Percentiles rank a stretch among this genome's conserved stretches.
Evolutionary conservation across 2,329 filamentous ascomycete genomes (phyloP).

Genomic region (Pyrenochaeta sp.): DNA sequence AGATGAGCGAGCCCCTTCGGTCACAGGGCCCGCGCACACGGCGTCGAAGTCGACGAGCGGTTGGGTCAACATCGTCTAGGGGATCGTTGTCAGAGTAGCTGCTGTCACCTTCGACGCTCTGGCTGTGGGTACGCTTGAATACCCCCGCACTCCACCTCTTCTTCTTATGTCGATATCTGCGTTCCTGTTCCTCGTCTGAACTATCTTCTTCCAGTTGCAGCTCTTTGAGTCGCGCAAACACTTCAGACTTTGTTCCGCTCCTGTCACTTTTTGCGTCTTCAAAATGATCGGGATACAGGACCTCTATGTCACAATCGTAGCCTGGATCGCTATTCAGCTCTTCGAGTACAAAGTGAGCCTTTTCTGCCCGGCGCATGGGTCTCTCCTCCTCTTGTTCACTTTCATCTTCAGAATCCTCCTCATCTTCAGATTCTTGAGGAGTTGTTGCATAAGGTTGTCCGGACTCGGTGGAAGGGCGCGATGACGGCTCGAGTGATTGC

Average conservation of each 20-base stretch:
- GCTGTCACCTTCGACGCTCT: slow-evolving; percentile 56
- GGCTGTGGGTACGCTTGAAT: slow-evolving; percentile 57
- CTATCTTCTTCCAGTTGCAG: slow-evolving; percentile 45
- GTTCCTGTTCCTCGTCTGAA: slow-evolving; percentile 43
- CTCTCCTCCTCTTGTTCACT: slow-evolving; percentile 34
- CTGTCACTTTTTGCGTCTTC: slow-evolving; percentile 53
- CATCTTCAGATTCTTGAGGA: slow-evolving; percentile 43
- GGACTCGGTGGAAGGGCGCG: slow-evolving; percentile 49
- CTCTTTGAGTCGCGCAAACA: slow-evolving; percentile 44
- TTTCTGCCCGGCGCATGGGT: slow-evolving; percentile 35
- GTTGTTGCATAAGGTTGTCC: slow-evolving; percentile 44
- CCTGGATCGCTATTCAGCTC: slow-evolving; percentile 51
- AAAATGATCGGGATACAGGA: slow-evolving; percentile 55
- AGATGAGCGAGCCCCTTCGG: slow-evolving; percentile 46
- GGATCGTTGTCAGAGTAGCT: slow-evolving; percentile 54
- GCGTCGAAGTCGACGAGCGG: slow-evolving; percentile 53
- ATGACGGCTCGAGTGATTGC: slow-evolving; percentile 45
- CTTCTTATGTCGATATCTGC: slow-evolving; percentile 47
- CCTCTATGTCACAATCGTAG: slow-evolving; percentile 53
- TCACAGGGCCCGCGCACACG: slow-evolving; percentile 50
- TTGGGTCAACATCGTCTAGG: slow-evolving; percentile 50
- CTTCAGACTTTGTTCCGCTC: slow-evolving; percentile 39
- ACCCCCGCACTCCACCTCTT: slow-evolving; percentile 53
- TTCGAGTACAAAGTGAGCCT: slow-evolving; percentile 53
- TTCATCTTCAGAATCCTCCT: slow-evolving; percentile 28